A percentile compares a stretch with the other conserved stretches of the same genome.
Conservation (phyloP, 805 yeast species). For the Candida corydali region DNA sequence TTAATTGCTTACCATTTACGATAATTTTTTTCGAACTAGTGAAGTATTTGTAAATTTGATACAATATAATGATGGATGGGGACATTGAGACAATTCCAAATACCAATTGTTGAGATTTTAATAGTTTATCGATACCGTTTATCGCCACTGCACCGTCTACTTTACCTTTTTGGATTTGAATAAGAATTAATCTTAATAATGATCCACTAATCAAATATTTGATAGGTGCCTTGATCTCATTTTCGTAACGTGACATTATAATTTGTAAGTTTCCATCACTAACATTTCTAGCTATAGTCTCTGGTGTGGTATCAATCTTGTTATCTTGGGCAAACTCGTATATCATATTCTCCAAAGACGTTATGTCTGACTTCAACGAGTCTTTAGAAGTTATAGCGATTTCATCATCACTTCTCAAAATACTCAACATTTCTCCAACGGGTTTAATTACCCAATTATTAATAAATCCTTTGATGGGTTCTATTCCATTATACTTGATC, state of each 20-base stretch:
- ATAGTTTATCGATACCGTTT: constrained; percentile 82
- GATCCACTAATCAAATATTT: constrained; percentile 62
- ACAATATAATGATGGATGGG: constrained; percentile 64
- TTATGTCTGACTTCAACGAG: constrained; percentile 72
- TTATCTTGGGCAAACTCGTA: constrained; percentile 50
- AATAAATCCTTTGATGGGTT: constrained; percentile 65
- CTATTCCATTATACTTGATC: constrained; percentile 54
- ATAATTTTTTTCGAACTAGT: constrained; percentile 25
- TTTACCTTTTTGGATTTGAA: constrained; percentile 93
- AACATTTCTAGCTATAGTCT: constrained; percentile 45
- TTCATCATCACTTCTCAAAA: constrained; percentile 73
- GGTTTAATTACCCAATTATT: constrained; percentile 85
- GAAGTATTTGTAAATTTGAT: constrained; percentile 42
- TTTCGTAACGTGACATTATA: constrained; percentile 77
- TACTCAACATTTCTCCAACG: constrained; percentile 61
- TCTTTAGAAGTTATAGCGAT: constrained; percentile 77
- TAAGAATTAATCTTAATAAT: constrained; percentile 70
- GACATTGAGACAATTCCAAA: constrained; percentile 88
- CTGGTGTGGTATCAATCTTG: constrained; percentile 10
- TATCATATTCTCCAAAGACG: constrained; percentile 85
- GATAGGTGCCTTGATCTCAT: constrained; percentile 67
- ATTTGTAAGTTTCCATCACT: constrained; percentile 74
- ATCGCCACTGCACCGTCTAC: constrained; percentile 92
- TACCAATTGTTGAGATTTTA: constrained; percentile 90
- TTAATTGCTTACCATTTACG: constrained; percentile 28